Conservation (phyloP, 768 basidiomycete species). For the Pleurotus djamor region DNA sequence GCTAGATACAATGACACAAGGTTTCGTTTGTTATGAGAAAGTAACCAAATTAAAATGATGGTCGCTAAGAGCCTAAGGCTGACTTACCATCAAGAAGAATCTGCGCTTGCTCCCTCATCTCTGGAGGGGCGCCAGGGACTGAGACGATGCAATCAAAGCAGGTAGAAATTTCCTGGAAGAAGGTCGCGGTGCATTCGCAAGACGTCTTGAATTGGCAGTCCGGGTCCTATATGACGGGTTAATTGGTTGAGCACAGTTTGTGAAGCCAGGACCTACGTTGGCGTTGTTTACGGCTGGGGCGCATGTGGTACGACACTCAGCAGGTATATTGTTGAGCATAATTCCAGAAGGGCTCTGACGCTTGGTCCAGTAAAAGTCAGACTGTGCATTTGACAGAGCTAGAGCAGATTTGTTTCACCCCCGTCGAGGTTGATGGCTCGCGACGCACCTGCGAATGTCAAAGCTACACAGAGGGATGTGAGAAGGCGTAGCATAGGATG, state of each 20-base stretch:
- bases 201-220: neutral
- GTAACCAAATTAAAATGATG: too few species aligned
- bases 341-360: neutral
- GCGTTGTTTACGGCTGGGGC: neutral
- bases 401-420: too few species aligned
- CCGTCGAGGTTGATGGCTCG: too few species aligned
- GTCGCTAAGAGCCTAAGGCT: neutral
- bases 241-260: too few species aligned
- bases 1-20: too few species aligned
- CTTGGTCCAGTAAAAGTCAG: too few species aligned
- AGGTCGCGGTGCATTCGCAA: neutral
- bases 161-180: neutral
- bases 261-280: neutral
- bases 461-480: too few species aligned
- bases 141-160: neutral
- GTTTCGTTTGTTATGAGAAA: too few species aligned
- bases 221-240: neutral
- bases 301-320: neutral
- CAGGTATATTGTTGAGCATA: neutral
- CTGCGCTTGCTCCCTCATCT: neutral
- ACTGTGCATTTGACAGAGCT: too few species aligned
- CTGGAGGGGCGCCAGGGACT: neutral
- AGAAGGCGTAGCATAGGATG: too few species aligned
- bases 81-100: neutral
- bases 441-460: too few species aligned